phyloP scores from a whole-genome alignment of 2,329 filamentous ascomycete genomes.

The Venturia aucupariae region DNA sequence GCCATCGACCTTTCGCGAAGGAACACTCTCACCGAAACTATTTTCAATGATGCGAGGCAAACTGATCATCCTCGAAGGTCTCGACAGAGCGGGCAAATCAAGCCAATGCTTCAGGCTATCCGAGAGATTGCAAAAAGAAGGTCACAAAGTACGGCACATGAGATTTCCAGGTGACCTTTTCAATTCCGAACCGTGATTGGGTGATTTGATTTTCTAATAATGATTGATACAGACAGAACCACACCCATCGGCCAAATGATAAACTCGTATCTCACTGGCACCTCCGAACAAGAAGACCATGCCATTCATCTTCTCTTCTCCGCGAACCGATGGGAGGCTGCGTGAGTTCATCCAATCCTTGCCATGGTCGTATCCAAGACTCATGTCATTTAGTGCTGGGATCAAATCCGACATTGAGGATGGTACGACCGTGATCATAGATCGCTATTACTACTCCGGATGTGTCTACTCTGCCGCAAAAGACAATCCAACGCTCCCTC shows the following conservation, averaged over 20 bases:
- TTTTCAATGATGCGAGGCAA: slow-evolving; percentile 48
- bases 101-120: slow-evolving; percentile 71
- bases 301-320: slow-evolving; percentile 84
- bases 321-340: slow-evolving; percentile 78
- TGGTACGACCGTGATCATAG: slow-evolving; percentile 72
- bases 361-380: slow-evolving; percentile 12
- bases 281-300: slow-evolving; percentile 71
- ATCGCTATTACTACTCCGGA: slow-evolving; percentile 92
- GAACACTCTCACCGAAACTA: no score
- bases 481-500: slow-evolving; percentile 55
- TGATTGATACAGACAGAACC: slow-evolving; percentile 53
- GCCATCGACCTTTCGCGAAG: no score
- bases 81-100: slow-evolving; percentile 86
- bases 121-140: slow-evolving; percentile 41
- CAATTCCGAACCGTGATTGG: background rate
- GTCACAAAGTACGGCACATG: slow-evolving; percentile 47
- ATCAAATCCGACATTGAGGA: slow-evolving; percentile 41
- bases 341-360: slow-evolving; percentile 22
- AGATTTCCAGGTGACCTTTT: slow-evolving; percentile 49
- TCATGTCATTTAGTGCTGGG: slow-evolving; percentile 17
- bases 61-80: slow-evolving; percentile 76
- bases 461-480: slow-evolving; percentile 92
- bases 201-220: background rate
- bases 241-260: slow-evolving; percentile 85
- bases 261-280: slow-evolving; percentile 66